A percentile compares a stretch with the other conserved stretches of the same genome.
phyloP scores from a whole-genome alignment of 192 early-diverging fungal genomes.

The Backusella psychrophila region DNA sequence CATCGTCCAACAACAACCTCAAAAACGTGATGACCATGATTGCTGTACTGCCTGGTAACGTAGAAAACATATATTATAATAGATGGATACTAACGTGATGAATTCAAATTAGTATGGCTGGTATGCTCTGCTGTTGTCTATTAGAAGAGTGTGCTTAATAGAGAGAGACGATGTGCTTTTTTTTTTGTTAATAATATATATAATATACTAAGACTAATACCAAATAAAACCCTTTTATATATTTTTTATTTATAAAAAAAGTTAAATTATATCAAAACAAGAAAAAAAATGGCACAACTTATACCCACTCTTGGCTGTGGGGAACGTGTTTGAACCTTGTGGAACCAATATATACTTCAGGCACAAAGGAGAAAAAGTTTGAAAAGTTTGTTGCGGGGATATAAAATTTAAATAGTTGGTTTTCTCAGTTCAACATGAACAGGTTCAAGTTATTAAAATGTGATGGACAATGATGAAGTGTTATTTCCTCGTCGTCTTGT shows the following conservation, averaged over 20 bases:
- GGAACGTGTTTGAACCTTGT: not conserved
- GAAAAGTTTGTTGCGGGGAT: not conserved
- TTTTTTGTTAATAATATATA: not conserved
- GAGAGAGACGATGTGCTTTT: not conserved
- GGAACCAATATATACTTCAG: not conserved
- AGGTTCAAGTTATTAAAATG: not conserved
- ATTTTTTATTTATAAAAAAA: not conserved
- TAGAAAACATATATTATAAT: not conserved
- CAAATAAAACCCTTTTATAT: not conserved
- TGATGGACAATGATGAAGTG: not conserved
- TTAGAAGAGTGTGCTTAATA: constrained; percentile 16
- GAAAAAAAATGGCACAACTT: not conserved
- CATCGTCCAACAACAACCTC: constrained; percentile 18
- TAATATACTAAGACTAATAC: not conserved
- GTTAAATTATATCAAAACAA: not conserved
- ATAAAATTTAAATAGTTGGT: not conserved
- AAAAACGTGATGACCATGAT: constrained; percentile 13
- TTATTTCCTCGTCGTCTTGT: not conserved
- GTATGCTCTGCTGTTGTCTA: constrained; percentile 23
- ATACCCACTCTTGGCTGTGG: not conserved
- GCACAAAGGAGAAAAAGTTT: not conserved
- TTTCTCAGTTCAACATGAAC: not conserved
- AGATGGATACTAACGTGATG: not conserved
- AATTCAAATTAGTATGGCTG: constrained; percentile 21
- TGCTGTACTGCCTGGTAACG: constrained; percentile 32